Evolutionary conservation across 148 eudicot genomes (phyloP), one percentile per base, ranked within the genome.

Genomic region (Heliamphora exappendiculata): DNA sequence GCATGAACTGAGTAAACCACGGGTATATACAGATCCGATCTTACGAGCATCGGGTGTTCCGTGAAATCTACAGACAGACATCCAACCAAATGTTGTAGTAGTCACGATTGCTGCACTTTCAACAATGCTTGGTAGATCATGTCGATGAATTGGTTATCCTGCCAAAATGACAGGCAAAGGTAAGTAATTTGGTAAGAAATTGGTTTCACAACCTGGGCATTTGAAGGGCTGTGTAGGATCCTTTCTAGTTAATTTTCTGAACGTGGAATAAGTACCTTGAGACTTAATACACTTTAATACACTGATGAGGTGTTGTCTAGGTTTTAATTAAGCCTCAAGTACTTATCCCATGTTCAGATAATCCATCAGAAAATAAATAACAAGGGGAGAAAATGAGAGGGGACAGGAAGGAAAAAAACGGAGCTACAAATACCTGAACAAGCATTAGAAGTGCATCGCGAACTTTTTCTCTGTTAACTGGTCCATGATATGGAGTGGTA

Each of bases 91-190:
- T 57, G 37, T 41, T 10, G n/a, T 24, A 41, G 37, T 37, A 78
- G 70, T 87, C 81, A 82, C 29, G 84, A 80, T 70, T 88, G 89
- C 59, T 90, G 93, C 42, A 75, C 88, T 74, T 87, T 89, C 78
- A 87, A 81, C 81, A 93, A 60, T 37, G 98, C 96, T 78, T 86
- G 91, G 82, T 83, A 84, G 54, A 93, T 70, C 93, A 91, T 89
- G 81, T 93, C 93, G 22, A 93, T 87, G 77, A 91, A 89, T 82
- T 91, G 91, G 73, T 91, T 85, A 79, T 93, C 96, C 96, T 93
- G 85, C 60, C 75, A 70, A 42, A 76, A 16, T 24, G n/a, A 26
- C 19, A 74, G 42, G 53, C 59, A 51, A 39, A 17, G 36, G 44
- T 72, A 67, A 58, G 45, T 34, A 33, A 74, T 14, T 72, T 20